Evolutionary conservation across 495 filamentous ascomycete genomes (phyloP), one percentile per base, ranked within the genome.

Genomic region (Entonaema liquescens): DNA sequence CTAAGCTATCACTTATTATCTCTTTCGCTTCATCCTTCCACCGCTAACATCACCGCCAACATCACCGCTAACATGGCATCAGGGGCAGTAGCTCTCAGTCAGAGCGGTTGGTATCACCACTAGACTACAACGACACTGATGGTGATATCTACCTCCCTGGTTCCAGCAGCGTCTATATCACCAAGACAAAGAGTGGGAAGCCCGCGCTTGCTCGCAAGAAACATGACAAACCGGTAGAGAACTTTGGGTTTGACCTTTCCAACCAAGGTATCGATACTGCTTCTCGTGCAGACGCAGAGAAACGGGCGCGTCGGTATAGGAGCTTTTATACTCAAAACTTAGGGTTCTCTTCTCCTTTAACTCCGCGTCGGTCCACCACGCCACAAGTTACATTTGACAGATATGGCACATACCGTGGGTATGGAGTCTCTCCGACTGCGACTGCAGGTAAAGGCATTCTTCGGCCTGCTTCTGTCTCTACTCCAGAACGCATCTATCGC

Each of bases 121-220:
- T 63, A 6, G 44, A 36, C 6, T 58, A 44, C 55, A 17, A 25
- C 31, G 25, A 56, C 6, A 17, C 21, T 53, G 38, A 36, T 33
- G 50, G 56, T 5, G 31, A 65, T 1, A 1, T 65, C 61, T 73
- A 66, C 33, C 36, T 71, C 5, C 70, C 67, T 53, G 26, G 40
- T 25, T 53, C 47, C 28, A 33, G 35, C 21, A 33, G 62, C 2
- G 31, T 75, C 49, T 75, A 75, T 59, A 47, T 75, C 35, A 72
- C 73, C 11, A 67, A 53, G 17, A 68, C 59, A 8, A 67, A 66
- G 23, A 57, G 47, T 19, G 70, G 75, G 38, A 73, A 64, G 23
- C 68, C 65, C 6, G 73, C 65, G 25, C 35, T 72, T 12, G 70
- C 61, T 23, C 70, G 73, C n/a, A 73, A 72, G 58, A 77, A 75